phyloP scores from a whole-genome alignment of 2,329 filamentous ascomycete species.

The Lizonia empirigonia region DNA sequence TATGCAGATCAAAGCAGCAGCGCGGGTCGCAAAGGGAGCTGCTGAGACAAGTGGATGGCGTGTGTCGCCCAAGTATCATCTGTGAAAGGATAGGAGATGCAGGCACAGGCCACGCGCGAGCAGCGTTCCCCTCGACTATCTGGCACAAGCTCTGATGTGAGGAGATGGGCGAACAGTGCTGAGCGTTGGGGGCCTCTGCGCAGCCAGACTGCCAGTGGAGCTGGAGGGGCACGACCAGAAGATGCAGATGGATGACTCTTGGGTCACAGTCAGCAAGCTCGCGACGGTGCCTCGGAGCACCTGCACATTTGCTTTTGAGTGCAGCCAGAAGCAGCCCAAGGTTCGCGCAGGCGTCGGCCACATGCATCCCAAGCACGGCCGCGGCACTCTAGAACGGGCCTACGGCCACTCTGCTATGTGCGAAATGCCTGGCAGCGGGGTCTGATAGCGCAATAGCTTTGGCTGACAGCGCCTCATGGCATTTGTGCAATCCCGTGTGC shows the following conservation, averaged over 20 bases:
- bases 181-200: slow-evolving; percentile 10
- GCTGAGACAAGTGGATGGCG: slow-evolving; percentile 13
- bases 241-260: not conserved
- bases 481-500: slow-evolving; percentile 4
- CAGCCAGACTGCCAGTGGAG: slow-evolving; percentile 2
- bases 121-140: slow-evolving; percentile 14
- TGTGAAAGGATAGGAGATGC: slow-evolving; percentile 15
- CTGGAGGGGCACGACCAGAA: slow-evolving; percentile 14
- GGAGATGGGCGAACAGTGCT: slow-evolving; percentile 6
- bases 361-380: slow-evolving; percentile 14
- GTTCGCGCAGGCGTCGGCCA: slow-evolving; percentile 9
- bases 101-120: slow-evolving; percentile 18
- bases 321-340: slow-evolving; percentile 4
- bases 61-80: slow-evolving; percentile 11
- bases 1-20: slow-evolving; percentile 1
- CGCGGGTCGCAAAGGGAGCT: slow-evolving; percentile 16
- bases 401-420: slow-evolving; percentile 3
- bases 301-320: not conserved
- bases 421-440: slow-evolving; percentile 12
- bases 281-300: slow-evolving; percentile 5
- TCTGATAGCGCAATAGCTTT: slow-evolving; percentile 4
- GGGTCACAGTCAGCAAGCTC: slow-evolving; percentile 6
- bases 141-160: slow-evolving; percentile 10
- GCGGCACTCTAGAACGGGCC: slow-evolving; percentile 17
- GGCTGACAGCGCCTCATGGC: slow-evolving; percentile 5